Percentiles rank a stretch among this genome's conserved stretches.
Conservation (phyloP, 192 early-diverging fungal species). For the Rhizophagus prolifer region DNA sequence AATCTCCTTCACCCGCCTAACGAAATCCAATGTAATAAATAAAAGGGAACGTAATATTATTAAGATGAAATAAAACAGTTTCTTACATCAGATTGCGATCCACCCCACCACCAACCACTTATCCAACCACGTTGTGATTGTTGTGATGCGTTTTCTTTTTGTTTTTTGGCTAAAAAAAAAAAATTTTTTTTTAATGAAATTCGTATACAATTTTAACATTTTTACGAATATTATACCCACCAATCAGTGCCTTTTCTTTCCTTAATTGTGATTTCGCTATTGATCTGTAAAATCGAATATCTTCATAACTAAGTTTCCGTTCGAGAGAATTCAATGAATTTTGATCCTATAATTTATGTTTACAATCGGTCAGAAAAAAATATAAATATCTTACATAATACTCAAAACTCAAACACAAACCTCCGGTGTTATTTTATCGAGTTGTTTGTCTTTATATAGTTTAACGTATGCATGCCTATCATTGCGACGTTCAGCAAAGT, state of each 20-base stretch:
- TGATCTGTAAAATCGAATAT: slow-evolving; percentile 84
- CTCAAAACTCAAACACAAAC: background rate
- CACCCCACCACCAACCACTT: slow-evolving; percentile 42
- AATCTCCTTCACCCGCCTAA: slow-evolving; percentile 36
- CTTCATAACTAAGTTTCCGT: slow-evolving; percentile 78
- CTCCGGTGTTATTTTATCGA: slow-evolving; percentile 45
- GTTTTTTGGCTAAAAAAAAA: slow-evolving; percentile 12
- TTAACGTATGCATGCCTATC: slow-evolving; percentile 77
- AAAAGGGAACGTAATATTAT: background rate
- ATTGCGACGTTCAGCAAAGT: slow-evolving; percentile 76
- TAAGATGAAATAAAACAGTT: background rate
- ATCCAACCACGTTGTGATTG: slow-evolving; percentile 6
- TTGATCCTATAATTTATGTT: slow-evolving; percentile 49
- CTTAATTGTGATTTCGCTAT: slow-evolving; percentile 71
- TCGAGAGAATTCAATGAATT: slow-evolving; percentile 67
- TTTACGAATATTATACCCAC: slow-evolving; percentile 27
- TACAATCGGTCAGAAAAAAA: background rate
- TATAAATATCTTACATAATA: background rate
- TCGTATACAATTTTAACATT: slow-evolving; percentile 17
- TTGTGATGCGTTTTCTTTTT: background rate
- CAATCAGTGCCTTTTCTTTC: slow-evolving; percentile 69
- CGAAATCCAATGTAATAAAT: background rate
- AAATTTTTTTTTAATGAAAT: background rate
- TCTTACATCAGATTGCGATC: slow-evolving; percentile 18
- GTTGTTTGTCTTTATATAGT: slow-evolving; percentile 64